These are phyloP conservation scores for Rhynchosporium graminicola DNA, from an alignment of 2,329 filamentous ascomycete genomes.

Conservation along the genomic window DNA sequence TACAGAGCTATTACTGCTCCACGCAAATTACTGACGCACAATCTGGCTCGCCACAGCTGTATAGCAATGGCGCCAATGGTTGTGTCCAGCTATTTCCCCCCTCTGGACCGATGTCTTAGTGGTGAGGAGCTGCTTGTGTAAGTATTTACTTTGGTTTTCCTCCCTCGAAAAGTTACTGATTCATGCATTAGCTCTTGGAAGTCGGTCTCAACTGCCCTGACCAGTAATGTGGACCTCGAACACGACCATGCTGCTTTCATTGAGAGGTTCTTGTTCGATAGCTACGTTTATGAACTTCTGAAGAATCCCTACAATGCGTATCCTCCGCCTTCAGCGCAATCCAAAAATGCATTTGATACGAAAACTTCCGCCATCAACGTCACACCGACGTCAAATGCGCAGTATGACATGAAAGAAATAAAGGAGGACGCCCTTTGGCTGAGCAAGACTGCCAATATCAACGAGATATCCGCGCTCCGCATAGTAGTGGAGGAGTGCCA, in stretches of 20 bases:
- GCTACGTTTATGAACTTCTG: slow-evolving; percentile 67
- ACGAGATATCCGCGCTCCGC: slow-evolving; percentile 79
- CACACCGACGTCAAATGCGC: slow-evolving; percentile 64
- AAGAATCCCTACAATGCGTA: slow-evolving; percentile 70
- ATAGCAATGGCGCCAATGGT: slow-evolving; percentile 67
- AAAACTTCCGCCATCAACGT: slow-evolving; percentile 87
- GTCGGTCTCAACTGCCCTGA: slow-evolving; percentile 57
- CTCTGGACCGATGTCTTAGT: slow-evolving; percentile 80
- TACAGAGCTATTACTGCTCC: slow-evolving; percentile 33
- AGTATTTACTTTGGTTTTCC: slow-evolving; percentile 39
- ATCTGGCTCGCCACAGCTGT: slow-evolving; percentile 48
- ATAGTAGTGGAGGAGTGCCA: slow-evolving; percentile 84
- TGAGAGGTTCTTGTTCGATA: slow-evolving; percentile 67
- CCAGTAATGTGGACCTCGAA: slow-evolving; percentile 58
- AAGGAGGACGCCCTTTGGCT: slow-evolving; percentile 88
- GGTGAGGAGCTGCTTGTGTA: slow-evolving; percentile 81
- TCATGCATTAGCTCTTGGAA: slow-evolving; percentile 57
- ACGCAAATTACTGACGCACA: slow-evolving; percentile 29
- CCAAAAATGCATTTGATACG: slow-evolving; percentile 74
- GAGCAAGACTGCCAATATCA: slow-evolving; percentile 73
- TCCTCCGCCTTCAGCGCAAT: slow-evolving; percentile 58
- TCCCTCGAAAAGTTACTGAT: slow-evolving; percentile 20
- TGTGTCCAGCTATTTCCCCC: slow-evolving; percentile 76
- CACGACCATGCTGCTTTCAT: slow-evolving; percentile 57
- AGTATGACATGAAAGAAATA: slow-evolving; percentile 74